Evolutionary conservation across 495 filamentous ascomycete species (phyloP).

Genomic region (Trichoderma gamsii): DNA sequence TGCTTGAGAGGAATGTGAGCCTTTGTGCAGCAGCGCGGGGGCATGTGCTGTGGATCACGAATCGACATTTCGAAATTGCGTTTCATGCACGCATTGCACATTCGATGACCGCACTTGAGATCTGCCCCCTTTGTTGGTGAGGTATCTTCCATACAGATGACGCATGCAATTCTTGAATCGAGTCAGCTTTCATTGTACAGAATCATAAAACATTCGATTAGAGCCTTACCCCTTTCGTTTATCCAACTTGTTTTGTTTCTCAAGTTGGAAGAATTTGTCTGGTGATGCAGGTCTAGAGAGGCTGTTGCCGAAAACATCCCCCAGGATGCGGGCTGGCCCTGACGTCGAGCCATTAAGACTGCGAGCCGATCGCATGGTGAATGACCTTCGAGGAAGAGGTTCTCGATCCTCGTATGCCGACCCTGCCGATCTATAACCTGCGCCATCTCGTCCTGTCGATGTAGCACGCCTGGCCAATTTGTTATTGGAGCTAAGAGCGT

Average conservation of each 20-base stretch:
- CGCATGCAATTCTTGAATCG: constrained; percentile 52
- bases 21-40: constrained; percentile 67
- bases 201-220: background rate
- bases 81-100: constrained; percentile 69
- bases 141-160: constrained; percentile 60
- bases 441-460: background rate
- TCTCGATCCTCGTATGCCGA: constrained; percentile 1
- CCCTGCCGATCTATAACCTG: background rate
- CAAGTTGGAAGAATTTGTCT: constrained; percentile 8
- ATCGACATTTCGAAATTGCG: constrained; percentile 66
- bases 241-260: background rate
- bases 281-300: background rate
- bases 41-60: constrained; percentile 71
- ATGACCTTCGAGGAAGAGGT: background rate
- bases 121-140: constrained; percentile 55
- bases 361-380: background rate
- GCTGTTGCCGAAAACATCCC: background rate
- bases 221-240: background rate
- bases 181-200: background rate
- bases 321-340: background rate
- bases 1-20: constrained; percentile 67
- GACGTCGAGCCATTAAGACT: constrained; percentile 8
- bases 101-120: constrained; percentile 68
- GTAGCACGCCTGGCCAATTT: background rate
- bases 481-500: background rate